These are phyloP conservation scores for Nothophoma quercina DNA, from an alignment of 2,329 filamentous ascomycete species.

Conservation along the genomic window DNA sequence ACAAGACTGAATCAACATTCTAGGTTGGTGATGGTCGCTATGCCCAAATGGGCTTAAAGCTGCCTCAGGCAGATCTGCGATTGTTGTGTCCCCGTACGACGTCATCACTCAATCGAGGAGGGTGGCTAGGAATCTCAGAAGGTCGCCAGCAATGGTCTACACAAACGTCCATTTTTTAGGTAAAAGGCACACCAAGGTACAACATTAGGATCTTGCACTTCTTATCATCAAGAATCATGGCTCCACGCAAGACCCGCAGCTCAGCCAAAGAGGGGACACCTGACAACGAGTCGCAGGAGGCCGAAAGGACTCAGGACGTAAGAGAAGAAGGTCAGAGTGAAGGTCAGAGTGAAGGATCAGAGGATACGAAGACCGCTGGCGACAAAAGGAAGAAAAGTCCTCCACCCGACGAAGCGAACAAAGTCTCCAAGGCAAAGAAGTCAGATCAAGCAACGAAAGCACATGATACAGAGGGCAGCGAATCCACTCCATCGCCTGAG, in stretches of 20 bases:
- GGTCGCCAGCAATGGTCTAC: neutral
- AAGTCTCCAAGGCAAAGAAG: neutral
- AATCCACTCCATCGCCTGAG: constrained; percentile 6
- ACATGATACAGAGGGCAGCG: neutral
- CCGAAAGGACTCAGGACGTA: neutral
- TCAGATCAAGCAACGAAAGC: neutral
- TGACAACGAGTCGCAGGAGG: neutral
- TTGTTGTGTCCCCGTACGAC: neutral
- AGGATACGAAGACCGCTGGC: neutral
- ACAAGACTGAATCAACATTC: too few species aligned
- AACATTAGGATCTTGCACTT: too few species aligned
- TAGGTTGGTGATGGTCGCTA: neutral
- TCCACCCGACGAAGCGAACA: neutral
- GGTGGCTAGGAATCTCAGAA: neutral
- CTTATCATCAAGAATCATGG: neutral
- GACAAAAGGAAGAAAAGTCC: neutral
- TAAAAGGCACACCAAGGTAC: too few species aligned
- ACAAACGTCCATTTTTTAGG: neutral
- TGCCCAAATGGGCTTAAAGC: neutral
- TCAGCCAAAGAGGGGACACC: neutral
- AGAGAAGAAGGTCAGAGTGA: neutral
- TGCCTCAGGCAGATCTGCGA: neutral
- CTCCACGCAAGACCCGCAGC: neutral
- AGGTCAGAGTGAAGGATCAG: neutral
- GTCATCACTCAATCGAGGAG: neutral